phyloP scores from a whole-genome alignment of 495 filamentous ascomycete species.

The Trichocladium uniseriatum region DNA sequence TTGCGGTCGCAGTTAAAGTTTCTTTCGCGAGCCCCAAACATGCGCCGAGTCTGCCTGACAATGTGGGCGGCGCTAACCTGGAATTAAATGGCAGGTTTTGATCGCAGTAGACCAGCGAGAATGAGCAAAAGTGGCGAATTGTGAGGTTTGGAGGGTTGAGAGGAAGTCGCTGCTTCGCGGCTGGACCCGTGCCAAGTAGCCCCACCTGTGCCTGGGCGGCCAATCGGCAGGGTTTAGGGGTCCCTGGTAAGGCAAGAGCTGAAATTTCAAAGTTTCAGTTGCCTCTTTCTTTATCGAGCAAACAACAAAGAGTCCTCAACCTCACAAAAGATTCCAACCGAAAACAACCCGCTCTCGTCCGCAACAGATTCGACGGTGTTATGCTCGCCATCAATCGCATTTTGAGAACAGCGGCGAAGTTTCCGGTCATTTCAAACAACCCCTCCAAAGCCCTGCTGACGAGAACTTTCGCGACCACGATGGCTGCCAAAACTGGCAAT shows the following conservation, averaged over 20 bases:
- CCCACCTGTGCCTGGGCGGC: background rate
- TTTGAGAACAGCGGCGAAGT: background rate
- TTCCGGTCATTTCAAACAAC: background rate
- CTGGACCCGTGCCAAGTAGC: slow-evolving; percentile 2
- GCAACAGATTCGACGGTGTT: too few species aligned
- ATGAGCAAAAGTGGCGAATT: too few species aligned
- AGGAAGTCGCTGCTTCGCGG: background rate
- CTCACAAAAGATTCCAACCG: too few species aligned
- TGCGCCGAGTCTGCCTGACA: too few species aligned
- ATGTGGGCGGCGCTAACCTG: too few species aligned
- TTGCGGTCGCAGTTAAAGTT: too few species aligned
- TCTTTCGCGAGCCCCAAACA: too few species aligned
- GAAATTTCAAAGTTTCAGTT: slow-evolving; percentile 7
- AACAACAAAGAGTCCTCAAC: too few species aligned
- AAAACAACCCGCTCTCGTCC: too few species aligned
- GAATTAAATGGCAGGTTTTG: too few species aligned
- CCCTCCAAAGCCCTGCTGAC: background rate
- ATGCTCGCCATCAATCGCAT: slow-evolving; percentile 1
- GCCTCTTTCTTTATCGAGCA: background rate
- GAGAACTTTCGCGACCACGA: slow-evolving; percentile 1
- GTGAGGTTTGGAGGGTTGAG: too few species aligned
- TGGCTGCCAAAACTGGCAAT: background rate
- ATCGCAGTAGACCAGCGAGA: too few species aligned
- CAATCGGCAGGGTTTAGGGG: background rate
- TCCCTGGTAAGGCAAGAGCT: background rate